Percentiles rank a stretch among this genome's conserved stretches.
These are phyloP conservation scores for barley (Hordeum vulgare) DNA, from an alignment of 176 grass and related monocot species.

Conservation along the genomic window DNA sequence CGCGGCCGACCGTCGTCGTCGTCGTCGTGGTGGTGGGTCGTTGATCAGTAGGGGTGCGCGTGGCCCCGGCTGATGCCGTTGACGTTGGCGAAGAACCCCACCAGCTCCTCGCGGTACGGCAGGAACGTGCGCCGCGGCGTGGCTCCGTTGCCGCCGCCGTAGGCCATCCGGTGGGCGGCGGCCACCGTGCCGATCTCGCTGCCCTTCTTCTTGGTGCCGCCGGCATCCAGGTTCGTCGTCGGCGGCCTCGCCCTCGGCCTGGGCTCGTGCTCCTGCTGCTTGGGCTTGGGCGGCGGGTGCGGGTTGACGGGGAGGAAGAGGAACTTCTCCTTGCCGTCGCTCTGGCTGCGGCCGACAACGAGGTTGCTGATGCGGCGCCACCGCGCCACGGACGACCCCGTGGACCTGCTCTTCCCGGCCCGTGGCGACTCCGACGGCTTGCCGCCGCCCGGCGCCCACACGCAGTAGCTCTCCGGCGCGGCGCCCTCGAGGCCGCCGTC, in stretches of 20 bases:
- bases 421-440: background rate
- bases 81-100: conserved; percentile 55
- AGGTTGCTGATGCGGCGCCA: conserved; percentile 84
- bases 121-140: conserved; percentile 58
- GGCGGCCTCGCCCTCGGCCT: background rate
- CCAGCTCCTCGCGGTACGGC: conserved; percentile 54
- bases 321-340: conserved; percentile 96
- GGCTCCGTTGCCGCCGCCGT: conserved; percentile 9
- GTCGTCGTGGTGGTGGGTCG: background rate
- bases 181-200: conserved; percentile 16
- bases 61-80: conserved; percentile 50
- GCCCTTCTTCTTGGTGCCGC: background rate
- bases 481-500: conserved; percentile 32
- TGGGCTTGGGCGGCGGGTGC: background rate
- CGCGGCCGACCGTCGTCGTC: background rate
- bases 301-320: conserved; percentile 43
- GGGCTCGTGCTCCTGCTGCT: background rate
- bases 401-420: conserved; percentile 65
- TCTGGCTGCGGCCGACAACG: conserved; percentile 73
- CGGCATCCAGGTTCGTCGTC: background rate
- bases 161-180: conserved; percentile 30
- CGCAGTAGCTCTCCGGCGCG: conserved; percentile 61
- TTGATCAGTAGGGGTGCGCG: conserved; percentile 22
- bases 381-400: conserved; percentile 76
- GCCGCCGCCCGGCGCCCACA: conserved; percentile 39